Percentiles rank a stretch among this genome's conserved stretches.
Evolutionary conservation across 75 land plant species (phyloP).

Genomic region (Selaginella moellendorffii): DNA sequence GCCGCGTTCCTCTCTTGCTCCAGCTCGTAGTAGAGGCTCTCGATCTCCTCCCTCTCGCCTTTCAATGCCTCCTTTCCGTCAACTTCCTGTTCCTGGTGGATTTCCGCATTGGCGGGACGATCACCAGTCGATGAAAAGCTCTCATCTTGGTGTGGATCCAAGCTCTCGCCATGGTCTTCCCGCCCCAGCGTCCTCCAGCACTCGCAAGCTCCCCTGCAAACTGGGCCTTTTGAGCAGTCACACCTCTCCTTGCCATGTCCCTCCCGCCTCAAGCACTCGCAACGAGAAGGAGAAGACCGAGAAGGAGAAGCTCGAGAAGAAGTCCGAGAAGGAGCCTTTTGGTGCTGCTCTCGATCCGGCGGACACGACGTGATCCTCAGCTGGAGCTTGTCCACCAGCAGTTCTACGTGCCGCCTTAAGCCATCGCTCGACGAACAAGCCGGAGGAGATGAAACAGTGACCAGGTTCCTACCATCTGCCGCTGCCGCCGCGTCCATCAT

Average conservation of each 20-base stretch:
- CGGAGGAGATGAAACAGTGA: neutral
- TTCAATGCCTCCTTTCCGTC: neutral
- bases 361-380: neutral
- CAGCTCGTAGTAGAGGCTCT: neutral
- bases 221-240: too few relatives aligned
- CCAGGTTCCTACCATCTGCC: neutral
- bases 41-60: neutral
- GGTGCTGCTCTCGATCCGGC: neutral
- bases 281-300: too few relatives aligned
- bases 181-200: too few relatives aligned
- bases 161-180: too few relatives aligned
- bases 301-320: neutral
- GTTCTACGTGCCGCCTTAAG: neutral
- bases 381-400: too few relatives aligned
- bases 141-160: neutral
- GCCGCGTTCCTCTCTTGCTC: constrained; percentile 9
- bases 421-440: neutral
- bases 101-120: too few relatives aligned
- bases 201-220: too few relatives aligned
- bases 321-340: neutral
- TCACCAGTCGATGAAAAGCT: neutral
- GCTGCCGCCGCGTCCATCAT: neutral
- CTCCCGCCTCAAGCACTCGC: too few relatives aligned
- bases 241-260: too few relatives aligned
- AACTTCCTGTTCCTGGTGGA: neutral